Percentiles rank a stretch among this genome's conserved stretches.
phyloP scores from a whole-genome alignment of 352 stramenopile species.

The Phytophthora nicotianae region DNA sequence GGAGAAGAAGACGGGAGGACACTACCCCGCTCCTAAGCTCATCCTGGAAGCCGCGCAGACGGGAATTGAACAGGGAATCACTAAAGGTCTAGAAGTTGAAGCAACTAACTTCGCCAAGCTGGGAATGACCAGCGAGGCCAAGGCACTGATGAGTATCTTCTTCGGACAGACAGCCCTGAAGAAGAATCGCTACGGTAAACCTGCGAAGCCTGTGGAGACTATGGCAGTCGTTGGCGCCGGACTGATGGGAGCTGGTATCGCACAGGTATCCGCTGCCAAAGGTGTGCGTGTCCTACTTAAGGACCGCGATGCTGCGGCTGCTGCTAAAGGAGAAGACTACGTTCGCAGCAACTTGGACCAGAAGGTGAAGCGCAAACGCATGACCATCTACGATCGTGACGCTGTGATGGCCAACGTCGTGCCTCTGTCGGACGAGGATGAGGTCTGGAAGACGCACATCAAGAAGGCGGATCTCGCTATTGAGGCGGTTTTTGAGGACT shows the following conservation, averaged over 20 bases:
- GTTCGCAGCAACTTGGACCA: conserved; percentile 95
- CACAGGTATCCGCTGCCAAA: conserved; percentile 95
- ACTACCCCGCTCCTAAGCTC: conserved; percentile 95
- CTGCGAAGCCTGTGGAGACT: conserved; percentile 87
- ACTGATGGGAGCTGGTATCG: conserved; percentile 98
- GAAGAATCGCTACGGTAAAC: conserved; percentile 96
- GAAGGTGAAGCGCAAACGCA: conserved; percentile 95
- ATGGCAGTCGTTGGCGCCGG: conserved; percentile 97
- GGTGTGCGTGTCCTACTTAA: conserved; percentile 96
- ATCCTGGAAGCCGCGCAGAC: conserved; percentile 94
- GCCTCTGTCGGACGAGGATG: conserved; percentile 92
- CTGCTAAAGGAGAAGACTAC: conserved; percentile 90
- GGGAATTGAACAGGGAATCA: conserved; percentile 81
- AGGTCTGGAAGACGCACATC: conserved; percentile 94
- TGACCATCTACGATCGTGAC: conserved; percentile 92
- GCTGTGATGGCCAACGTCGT: conserved; percentile 92
- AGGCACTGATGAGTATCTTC: conserved; percentile 98
- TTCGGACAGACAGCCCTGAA: conserved; percentile 97
- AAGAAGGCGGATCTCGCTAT: conserved; percentile 95
- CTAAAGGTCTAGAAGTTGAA: conserved; percentile 92
- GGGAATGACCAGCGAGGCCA: conserved; percentile 94
- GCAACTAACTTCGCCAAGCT: conserved; percentile 96
- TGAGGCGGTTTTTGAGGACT: conserved; percentile 98
- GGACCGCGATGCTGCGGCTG: conserved; percentile 91
- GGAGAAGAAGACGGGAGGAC: conserved; percentile 96